These are phyloP conservation scores for Pichia gijzeniarum DNA, from an alignment of 805 yeast species.

Conservation along the genomic window DNA sequence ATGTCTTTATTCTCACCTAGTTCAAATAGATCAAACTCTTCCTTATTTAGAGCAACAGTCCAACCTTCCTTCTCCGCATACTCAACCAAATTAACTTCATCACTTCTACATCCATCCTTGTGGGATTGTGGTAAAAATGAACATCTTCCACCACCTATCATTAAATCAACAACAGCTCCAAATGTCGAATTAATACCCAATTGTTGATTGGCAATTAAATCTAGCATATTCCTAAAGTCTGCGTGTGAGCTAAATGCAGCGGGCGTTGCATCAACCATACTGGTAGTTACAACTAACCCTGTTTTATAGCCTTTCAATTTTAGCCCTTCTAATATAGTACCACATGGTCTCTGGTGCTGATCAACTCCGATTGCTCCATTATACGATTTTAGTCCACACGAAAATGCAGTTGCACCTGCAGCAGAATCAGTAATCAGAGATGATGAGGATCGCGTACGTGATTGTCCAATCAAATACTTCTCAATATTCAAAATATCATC, in stretches of 20 bases:
- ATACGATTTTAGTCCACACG: constrained; percentile 77
- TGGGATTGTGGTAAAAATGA: constrained; percentile 55
- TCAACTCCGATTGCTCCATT: constrained; percentile 91
- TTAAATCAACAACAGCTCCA: constrained; percentile 72
- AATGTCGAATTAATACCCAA: constrained; percentile 68
- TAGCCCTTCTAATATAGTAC: constrained; percentile 83
- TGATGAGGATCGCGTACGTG: constrained; percentile 73
- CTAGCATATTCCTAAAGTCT: constrained; percentile 69
- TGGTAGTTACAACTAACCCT: constrained; percentile 87
- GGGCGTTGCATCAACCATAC: constrained; percentile 93
- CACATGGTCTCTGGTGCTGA: constrained; percentile 66
- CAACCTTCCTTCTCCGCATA: constrained; percentile 59
- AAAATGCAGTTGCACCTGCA: constrained; percentile 94
- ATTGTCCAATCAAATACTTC: constrained; percentile 67
- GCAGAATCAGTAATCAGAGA: constrained; percentile 91
- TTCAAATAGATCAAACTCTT: constrained; percentile 50
- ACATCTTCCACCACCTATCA: constrained; percentile 89
- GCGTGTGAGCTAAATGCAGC: constrained; percentile 84
- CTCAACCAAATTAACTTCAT: constrained; percentile 58
- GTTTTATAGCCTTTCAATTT: constrained; percentile 75
- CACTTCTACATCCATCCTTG: constrained; percentile 63
- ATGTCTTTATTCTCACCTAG: constrained; percentile 49
- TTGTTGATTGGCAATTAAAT: constrained; percentile 81
- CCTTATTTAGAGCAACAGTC: constrained; percentile 54
- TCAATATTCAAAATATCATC: constrained; percentile 54